A percentile compares a stretch with the other conserved stretches of the same genome.
Evolutionary conservation across 75 land plant species (phyloP).

Genomic region (Cunninghamia lanceolata): DNA sequence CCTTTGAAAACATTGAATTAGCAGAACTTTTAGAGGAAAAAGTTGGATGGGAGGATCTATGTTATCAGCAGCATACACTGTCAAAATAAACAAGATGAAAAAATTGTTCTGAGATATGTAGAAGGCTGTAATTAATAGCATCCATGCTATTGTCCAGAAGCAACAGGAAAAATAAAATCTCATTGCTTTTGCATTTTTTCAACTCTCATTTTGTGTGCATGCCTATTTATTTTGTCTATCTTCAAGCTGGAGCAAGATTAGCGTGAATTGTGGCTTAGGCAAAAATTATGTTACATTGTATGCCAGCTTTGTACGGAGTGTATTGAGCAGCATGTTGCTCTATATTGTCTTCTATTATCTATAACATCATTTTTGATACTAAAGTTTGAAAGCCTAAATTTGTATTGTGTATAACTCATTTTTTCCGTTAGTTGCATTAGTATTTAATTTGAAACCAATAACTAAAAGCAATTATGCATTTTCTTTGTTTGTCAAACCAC

Average conservation of each 20-base stretch:
- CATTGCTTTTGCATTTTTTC: background rate
- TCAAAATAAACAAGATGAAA: background rate
- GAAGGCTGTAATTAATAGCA: background rate
- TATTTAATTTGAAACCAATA: background rate
- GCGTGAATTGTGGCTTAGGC: background rate
- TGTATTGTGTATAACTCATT: background rate
- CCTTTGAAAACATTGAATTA: background rate
- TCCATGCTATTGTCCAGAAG: background rate
- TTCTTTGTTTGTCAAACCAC: conserved; percentile 2
- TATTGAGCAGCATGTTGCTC: background rate
- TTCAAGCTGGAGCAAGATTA: background rate
- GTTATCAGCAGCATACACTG: background rate
- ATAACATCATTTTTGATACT: background rate
- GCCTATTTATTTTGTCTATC: background rate
- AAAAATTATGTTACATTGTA: background rate
- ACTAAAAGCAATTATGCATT: background rate
- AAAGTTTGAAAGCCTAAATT: background rate
- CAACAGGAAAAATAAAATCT: background rate
- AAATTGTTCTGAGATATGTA: background rate
- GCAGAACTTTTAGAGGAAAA: background rate
- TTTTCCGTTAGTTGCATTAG: background rate
- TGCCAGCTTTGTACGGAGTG: background rate
- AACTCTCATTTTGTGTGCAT: background rate
- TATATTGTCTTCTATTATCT: background rate
- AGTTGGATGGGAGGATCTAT: background rate